Base-by-base conservation (phyloP, 371 early-diverging fungal species). In the Rhizopus sp. region DNA sequence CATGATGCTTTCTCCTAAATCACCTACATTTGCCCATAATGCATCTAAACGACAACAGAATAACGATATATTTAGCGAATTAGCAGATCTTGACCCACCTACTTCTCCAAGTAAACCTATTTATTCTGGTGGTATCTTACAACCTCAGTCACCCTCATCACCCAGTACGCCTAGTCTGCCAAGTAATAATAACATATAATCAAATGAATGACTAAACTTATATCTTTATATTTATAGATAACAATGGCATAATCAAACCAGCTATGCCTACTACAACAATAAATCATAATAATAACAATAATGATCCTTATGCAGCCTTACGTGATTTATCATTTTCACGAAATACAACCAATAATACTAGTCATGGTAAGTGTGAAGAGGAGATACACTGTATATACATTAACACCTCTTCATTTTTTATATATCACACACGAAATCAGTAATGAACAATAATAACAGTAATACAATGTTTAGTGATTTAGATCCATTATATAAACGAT, bases 231-330 rank as follows among this genome's bases (percentile, higher is more conserved):
- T 23, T n/a, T n/a, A 23, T 23, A 23, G 23, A 23, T 23, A 23
- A 23, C 23, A 23, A 23, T 23, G 23, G 23, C 23, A 23, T 23
- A 23, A 23, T 23, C 23, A 23, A 41, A 30, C n/a, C 45, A 45
- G 38, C 44, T 17, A 10, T 12, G 8, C 2, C 6, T 30, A 8
- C 6, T 30, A 8, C 29, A 52, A 12, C 31, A 52, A 42, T 4
- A 54, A 34, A 5, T 13, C 6, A 35, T 23, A 23, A 23, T 23
- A 12, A 16, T 0, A 47, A 38, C 5, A 34, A 56, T 48, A 12
- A 40, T 3, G 68, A 68, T 44, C 60, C 63, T 15, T 68, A 64
- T 40, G 64, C 64, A 34, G 64, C 60, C 7, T 55, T 64, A 38
- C 64, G 64, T 45, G 56, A 54, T 53, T 38, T 68, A 30, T 57